Evolutionary conservation across 805 yeast species (phyloP), one percentile per base, ranked within the genome.

Genomic region (Starmerella lactis-condensi): DNA sequence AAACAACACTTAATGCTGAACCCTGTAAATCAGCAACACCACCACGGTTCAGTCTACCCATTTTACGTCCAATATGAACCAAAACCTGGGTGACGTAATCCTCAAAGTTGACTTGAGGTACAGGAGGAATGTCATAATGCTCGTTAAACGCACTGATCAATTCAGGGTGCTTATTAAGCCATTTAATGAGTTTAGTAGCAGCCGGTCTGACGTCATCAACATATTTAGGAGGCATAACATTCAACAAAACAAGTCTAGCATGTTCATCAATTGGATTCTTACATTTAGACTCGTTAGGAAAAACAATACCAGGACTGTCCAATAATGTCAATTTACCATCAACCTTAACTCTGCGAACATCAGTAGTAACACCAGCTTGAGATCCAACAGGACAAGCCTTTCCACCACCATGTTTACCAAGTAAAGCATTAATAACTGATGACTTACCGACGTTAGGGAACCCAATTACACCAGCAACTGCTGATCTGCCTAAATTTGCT

Each of bases 371-470:
- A 52, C 98, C 98, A 3, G 98, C 95, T 58, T 77, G 89, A 50
- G 91, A 91, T 30, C 98, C 98, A 20, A 77, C 91, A 11, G 98
- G 95, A 52, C 96, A 89, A 9, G 83, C 85, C 45, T 67, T 69
- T 26, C 69, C 61, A 34, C 64, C 28, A 35, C 77, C 73, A 52
- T 78, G 91, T 55, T 89, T 72, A 32, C 78, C 65, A 24, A 57
- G 46, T 42, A 85, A 62, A 2, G 95, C 75, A 54, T 85, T 85
- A 50, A 85, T 89, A 35, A 89, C 75, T 13, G 94, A 79, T 3
- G 94, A 82, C 53, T 83, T 83, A 47, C 96, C 96, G 32, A 85
- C 95, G 52, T 85, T 85, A 30, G 98, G 98, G 58, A 82, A 85
- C 12, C 98, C 98, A 43, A 85, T 77, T 25, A 85, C 93, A 53